Evolutionary conservation across 805 yeast species (phyloP).

Genomic region (Metschnikowia reukaufii): DNA sequence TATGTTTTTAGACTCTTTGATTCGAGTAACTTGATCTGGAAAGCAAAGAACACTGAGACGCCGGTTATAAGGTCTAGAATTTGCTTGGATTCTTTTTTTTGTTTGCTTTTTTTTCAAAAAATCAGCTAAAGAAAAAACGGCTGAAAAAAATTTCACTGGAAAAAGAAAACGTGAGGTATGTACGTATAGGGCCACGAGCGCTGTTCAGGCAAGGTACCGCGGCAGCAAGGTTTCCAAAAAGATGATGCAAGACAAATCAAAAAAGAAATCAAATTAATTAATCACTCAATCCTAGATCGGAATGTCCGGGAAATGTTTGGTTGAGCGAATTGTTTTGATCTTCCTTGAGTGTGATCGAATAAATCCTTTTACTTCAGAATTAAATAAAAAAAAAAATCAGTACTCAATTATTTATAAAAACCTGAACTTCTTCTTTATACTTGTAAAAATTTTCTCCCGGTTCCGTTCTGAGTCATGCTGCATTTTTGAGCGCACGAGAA

Average conservation of each 20-base stretch:
- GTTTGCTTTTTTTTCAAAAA: not conserved
- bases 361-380: not conserved
- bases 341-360: not conserved
- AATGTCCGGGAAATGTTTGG: too few relatives aligned
- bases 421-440: not conserved
- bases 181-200: slow-evolving; percentile 2
- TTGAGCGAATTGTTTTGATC: not conserved
- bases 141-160: not conserved
- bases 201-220: slow-evolving; percentile 1
- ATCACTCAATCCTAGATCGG: not conserved
- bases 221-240: not conserved
- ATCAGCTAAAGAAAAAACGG: not conserved
- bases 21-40: too few relatives aligned
- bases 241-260: not conserved
- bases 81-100: not conserved
- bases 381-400: too few relatives aligned
- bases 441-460: not conserved
- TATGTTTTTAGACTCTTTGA: slow-evolving; percentile 1
- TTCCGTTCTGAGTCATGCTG: slow-evolving; percentile 1
- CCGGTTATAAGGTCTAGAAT: not conserved
- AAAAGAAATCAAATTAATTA: not conserved
- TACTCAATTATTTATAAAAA: too few relatives aligned
- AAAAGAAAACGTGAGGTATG: slow-evolving; percentile 3
- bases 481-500: not conserved
- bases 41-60: not conserved